phyloP scores from a whole-genome alignment of 805 yeast genomes.

The Naumovozyma castellii region DNA sequence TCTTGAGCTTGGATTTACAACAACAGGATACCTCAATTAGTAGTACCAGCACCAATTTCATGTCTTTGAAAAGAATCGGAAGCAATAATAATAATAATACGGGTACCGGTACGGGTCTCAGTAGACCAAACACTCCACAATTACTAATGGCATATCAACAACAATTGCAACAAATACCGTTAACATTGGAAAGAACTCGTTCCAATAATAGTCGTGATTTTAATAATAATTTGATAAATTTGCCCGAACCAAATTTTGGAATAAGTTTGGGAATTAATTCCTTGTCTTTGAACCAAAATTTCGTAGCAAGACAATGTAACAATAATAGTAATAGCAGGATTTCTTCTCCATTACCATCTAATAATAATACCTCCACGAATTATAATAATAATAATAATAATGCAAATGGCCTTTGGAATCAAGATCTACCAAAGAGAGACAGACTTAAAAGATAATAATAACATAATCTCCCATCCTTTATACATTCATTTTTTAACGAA shows the following conservation, averaged over 20 bases:
- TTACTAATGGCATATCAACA: neutral
- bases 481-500: neutral
- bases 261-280: neutral
- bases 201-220: neutral
- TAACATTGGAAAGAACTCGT: neutral
- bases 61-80: neutral
- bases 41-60: neutral
- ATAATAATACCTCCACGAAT: neutral
- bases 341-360: constrained; percentile 1
- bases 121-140: constrained; percentile 1
- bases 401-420: neutral
- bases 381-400: no score
- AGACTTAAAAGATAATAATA: neutral
- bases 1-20: neutral
- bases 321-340: neutral
- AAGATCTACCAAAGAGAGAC: neutral
- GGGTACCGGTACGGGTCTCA: neutral
- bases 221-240: neutral
- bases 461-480: neutral
- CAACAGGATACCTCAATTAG: neutral
- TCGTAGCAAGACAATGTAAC: neutral
- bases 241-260: neutral
- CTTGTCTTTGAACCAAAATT: neutral
- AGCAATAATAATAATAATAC: neutral
- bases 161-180: neutral